phyloP scores from a whole-genome alignment of 257 asterid species.

The Solanum chiquidenum region DNA sequence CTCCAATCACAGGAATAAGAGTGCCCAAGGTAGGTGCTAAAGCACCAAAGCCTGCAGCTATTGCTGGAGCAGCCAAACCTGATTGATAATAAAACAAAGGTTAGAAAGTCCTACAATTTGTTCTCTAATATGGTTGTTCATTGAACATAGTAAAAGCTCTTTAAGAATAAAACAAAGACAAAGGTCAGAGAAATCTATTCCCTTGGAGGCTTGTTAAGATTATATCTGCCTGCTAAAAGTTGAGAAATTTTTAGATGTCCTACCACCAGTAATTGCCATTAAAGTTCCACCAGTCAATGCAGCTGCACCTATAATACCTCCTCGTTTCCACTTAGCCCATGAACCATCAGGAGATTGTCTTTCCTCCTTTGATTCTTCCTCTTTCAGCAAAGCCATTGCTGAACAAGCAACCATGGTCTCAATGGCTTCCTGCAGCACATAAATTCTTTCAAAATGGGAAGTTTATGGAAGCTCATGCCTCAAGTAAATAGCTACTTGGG shows the following conservation, averaged over 20 bases:
- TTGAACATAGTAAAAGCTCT: neutral
- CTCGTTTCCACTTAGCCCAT: slow-evolving; percentile 91
- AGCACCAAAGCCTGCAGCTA: slow-evolving; percentile 92
- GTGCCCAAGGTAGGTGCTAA: slow-evolving; percentile 90
- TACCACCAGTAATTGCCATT: slow-evolving; percentile 94
- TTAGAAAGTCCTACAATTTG: neutral
- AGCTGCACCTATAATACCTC: slow-evolving; percentile 97
- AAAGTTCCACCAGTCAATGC: slow-evolving; percentile 96
- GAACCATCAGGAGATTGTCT: slow-evolving; percentile 30
- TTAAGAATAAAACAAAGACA: neutral
- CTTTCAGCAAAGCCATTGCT: slow-evolving; percentile 77
- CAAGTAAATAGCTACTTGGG: neutral
- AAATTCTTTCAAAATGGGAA: neutral
- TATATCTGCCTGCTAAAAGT: neutral
- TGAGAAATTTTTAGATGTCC: neutral
- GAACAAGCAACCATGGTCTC: slow-evolving; percentile 91
- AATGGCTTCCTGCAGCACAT: slow-evolving; percentile 60
- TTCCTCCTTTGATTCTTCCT: slow-evolving; percentile 55
- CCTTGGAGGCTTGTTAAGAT: neutral
- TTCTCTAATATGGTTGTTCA: neutral
- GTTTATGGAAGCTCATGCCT: neutral
- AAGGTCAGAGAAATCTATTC: neutral
- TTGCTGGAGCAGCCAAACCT: slow-evolving; percentile 99
- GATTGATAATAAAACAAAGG: neutral
- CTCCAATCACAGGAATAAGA: slow-evolving; percentile 83